A percentile compares a stretch with the other conserved stretches of the same genome.
These are phyloP conservation scores for Ogataea wickerhamii DNA, from an alignment of 805 yeast genomes.

Conservation along the genomic window DNA sequence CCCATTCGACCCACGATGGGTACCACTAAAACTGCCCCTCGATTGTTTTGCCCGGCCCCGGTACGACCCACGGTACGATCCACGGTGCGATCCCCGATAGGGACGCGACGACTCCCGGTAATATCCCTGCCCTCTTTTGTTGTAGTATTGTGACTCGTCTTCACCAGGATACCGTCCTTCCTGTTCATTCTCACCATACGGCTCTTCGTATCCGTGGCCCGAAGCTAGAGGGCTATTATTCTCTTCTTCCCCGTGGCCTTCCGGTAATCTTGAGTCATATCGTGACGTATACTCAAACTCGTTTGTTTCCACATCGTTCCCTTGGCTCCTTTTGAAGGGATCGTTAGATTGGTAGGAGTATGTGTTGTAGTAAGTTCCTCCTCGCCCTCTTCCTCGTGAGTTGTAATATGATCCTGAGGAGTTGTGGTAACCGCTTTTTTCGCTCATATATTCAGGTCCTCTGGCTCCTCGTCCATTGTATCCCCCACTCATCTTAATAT, in stretches of 20 bases:
- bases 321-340: constrained; percentile 1
- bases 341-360: constrained; percentile 1
- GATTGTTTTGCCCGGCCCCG: constrained; percentile 12
- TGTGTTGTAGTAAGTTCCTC: constrained; percentile 1
- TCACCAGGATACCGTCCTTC: background rate
- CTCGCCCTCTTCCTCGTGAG: constrained; percentile 1
- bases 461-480: constrained; percentile 8
- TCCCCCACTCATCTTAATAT: constrained; percentile 7
- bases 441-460: constrained; percentile 4
- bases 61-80: constrained; percentile 10
- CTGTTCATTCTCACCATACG: background rate
- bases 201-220: background rate
- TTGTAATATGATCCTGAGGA: constrained; percentile 1
- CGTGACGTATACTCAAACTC: background rate
- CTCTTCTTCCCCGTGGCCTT: background rate
- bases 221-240: background rate
- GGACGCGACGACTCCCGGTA: background rate
- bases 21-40: constrained; percentile 9
- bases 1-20: background rate
- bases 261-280: background rate
- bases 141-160: background rate
- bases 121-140: background rate
- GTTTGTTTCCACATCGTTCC: background rate
- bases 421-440: constrained; percentile 7
- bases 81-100: background rate